Evolutionary conservation across 306 rosid species (phyloP), one percentile per base, ranked within the genome.

Genomic region (Cucumis sativus): DNA sequence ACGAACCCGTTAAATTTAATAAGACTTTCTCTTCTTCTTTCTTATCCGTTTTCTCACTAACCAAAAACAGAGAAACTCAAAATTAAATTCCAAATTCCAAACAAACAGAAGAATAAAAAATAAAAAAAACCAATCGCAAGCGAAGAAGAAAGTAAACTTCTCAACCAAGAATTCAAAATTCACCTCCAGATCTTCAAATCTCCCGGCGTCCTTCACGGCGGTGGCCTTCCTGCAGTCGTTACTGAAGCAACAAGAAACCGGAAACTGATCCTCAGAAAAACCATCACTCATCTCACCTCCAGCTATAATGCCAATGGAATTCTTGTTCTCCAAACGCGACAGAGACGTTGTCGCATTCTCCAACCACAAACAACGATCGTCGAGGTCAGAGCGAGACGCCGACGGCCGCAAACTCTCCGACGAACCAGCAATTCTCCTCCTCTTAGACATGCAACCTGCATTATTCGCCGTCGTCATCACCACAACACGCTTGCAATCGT

Each of bases 141-240:
- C 14, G 8, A n/a, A 16, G 62, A 82, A 49, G 8, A 16, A 35
- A 64, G 45, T 17, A 75, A 11, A 6, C 39, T 57, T 63, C 35
- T 66, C 56, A 78, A 81, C 12, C 30, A 52, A 73, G 47, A 75
- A 71, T 80, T 70, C 15, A 82, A 60, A 78, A 56, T 57, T 58
- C 77, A 90, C 98, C 97, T 90, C 84, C 77, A 83, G 91, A 91
- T 89, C 91, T 74, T 83, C 73, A 75, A 69, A 80, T 49, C 76
- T 35, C 74, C 74, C 55, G 57, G 78, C 70, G 77, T 62, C 78
- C 72, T 63, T 64, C 14, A 4, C 54, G 33, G 6, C 74, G 23
- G 39, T 12, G 39, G 65, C 81, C 79, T 85, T 82, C 69, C 63
- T 49, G 33, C 81, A 68, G 58, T 77, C 85, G 25, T 84, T 73